Conservation (phyloP, 495 filamentous ascomycete genomes). For the Antarctomyces pellizariae region DNA sequence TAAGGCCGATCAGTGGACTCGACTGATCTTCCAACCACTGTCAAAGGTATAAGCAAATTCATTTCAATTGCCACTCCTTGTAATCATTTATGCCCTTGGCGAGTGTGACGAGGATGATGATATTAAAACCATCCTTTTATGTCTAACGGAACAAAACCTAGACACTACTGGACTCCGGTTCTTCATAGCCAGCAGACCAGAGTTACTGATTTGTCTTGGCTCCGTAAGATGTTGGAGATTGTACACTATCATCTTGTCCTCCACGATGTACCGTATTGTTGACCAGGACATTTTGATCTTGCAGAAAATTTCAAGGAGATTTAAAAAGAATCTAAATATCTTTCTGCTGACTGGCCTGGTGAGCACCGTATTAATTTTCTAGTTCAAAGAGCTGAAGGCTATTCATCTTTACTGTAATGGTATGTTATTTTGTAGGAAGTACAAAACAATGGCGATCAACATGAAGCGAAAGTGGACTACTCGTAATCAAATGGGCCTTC, state of each 20-base stretch:
- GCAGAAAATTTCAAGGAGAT: slow-evolving; percentile 3
- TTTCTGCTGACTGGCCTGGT: no score
- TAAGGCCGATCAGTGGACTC: slow-evolving; percentile 4
- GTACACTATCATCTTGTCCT: slow-evolving; percentile 9
- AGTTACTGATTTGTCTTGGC: slow-evolving; percentile 11
- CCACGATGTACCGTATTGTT: slow-evolving; percentile 9
- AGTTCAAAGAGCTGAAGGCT: no score
- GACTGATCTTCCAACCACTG: slow-evolving; percentile 3
- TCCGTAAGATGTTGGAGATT: slow-evolving; percentile 6
- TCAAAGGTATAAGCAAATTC: slow-evolving; percentile 1
- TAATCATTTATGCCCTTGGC: slow-evolving; percentile 4
- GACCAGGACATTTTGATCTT: slow-evolving; percentile 7
- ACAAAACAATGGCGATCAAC: no score
- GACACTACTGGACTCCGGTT: slow-evolving; percentile 8
- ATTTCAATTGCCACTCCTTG: background rate
- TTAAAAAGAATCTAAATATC: no score
- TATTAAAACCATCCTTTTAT: slow-evolving; percentile 7
- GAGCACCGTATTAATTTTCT: no score
- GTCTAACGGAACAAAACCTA: slow-evolving; percentile 6
- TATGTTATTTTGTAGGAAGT: no score
- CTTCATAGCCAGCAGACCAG: slow-evolving; percentile 13
- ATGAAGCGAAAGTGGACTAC: no score
- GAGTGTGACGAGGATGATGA: slow-evolving; percentile 4
- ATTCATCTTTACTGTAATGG: no score
- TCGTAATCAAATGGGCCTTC: no score